Evolutionary conservation across 176 grass and related monocot species (phyloP).

Genomic region (Rhynchospora tenuis): DNA sequence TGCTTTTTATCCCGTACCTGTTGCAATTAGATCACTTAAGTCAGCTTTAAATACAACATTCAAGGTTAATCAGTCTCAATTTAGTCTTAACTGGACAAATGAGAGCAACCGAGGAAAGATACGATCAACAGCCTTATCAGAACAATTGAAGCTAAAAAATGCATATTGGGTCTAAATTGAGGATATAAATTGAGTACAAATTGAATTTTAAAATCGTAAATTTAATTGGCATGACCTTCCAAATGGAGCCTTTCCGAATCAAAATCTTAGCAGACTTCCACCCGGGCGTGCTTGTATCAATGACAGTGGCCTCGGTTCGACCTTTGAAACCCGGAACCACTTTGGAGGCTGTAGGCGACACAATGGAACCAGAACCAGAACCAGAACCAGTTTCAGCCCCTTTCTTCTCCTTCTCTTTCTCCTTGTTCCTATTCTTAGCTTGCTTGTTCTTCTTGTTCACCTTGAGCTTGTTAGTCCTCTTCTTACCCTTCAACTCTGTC

Average conservation of each 20-base stretch:
- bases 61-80: not conserved
- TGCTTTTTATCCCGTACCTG: constrained; percentile 18
- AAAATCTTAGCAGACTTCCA: constrained; percentile 73
- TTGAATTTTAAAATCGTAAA: constrained; percentile 30
- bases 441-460: constrained; percentile 23
- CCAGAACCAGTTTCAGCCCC: not conserved
- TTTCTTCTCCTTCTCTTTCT: constrained; percentile 14
- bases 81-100: not conserved
- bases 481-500: constrained; percentile 2
- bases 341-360: not conserved
- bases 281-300: constrained; percentile 64
- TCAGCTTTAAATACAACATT: not conserved
- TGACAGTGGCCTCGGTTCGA: constrained; percentile 67
- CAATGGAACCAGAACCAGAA: constrained; percentile 13
- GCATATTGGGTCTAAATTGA: constrained; percentile 38
- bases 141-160: constrained; percentile 16
- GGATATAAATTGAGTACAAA: constrained; percentile 39
- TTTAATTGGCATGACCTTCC: constrained; percentile 28
- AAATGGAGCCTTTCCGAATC: constrained; percentile 38
- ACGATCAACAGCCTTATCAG: constrained; percentile 14
- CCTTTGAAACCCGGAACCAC: not conserved
- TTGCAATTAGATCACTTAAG: not conserved
- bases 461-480: constrained; percentile 21
- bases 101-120: not conserved
- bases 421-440: constrained; percentile 27